Conservation (phyloP, 305 asterid genomes). For the Fraxinus dipetala region DNA sequence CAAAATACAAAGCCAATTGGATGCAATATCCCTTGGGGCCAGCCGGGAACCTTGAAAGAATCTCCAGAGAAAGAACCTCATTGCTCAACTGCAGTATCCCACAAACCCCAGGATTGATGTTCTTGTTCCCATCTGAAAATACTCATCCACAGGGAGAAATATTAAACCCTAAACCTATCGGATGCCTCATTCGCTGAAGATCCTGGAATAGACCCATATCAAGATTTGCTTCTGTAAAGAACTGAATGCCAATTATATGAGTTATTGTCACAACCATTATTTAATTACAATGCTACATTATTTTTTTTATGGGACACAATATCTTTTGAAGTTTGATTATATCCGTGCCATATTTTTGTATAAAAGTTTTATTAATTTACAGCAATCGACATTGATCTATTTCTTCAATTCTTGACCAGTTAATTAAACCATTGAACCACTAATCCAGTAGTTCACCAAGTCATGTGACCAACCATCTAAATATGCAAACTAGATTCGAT, state of each 20-base stretch:
- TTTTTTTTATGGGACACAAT: too few species aligned
- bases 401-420: too few species aligned
- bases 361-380: background rate
- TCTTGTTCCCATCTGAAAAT: constrained; percentile 42
- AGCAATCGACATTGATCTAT: too few species aligned
- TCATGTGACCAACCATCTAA: too few species aligned
- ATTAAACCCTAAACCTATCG: constrained; percentile 44
- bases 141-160: constrained; percentile 35
- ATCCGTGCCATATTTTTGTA: too few species aligned
- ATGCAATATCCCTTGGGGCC: constrained; percentile 85
- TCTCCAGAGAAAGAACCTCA: constrained; percentile 61
- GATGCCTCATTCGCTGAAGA: constrained; percentile 51
- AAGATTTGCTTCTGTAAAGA: constrained; percentile 53
- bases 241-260: constrained; percentile 70
- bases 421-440: too few species aligned
- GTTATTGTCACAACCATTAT: constrained; percentile 34
- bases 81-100: constrained; percentile 69
- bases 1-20: constrained; percentile 70
- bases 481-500: too few species aligned
- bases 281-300: too few species aligned
- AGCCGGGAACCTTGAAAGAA: constrained; percentile 44
- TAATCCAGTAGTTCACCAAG: too few species aligned
- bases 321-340: too few species aligned
- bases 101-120: constrained; percentile 50
- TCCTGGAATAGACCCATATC: constrained; percentile 77